A percentile compares a stretch with the other conserved stretches of the same genome.
Evolutionary conservation across 139 green algal genomes (phyloP).

Genomic region (Auxenochlorella pyrenoidosa): DNA sequence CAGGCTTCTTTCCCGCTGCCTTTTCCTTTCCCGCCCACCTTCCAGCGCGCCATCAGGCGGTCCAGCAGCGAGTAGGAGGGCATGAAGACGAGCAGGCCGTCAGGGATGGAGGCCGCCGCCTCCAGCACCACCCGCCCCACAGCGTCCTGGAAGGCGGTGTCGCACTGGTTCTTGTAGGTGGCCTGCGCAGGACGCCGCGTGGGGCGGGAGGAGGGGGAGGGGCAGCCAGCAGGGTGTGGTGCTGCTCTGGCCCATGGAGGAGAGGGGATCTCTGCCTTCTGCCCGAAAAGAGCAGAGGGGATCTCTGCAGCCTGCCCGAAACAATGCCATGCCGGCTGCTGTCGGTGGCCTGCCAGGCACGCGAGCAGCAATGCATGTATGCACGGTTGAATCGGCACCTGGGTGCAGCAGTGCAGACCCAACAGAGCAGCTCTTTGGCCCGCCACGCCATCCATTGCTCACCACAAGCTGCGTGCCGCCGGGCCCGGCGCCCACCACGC

Average conservation of each 20-base stretch:
- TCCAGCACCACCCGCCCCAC: conserved; percentile 67
- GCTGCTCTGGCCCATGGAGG: background rate
- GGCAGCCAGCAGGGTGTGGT: background rate
- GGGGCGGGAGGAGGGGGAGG: too few species aligned
- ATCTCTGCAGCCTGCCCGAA: too few species aligned
- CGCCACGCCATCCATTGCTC: background rate
- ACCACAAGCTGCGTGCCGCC: conserved; percentile 21
- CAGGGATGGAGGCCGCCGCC: conserved; percentile 70
- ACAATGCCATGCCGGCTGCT: too few species aligned
- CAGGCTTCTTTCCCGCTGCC: too few species aligned
- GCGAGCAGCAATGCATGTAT: too few species aligned
- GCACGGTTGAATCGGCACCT: too few species aligned
- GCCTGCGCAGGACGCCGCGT: too few species aligned
- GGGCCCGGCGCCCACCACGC: conserved; percentile 25
- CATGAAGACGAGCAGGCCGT: conserved; percentile 95
- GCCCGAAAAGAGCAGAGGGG: too few species aligned
- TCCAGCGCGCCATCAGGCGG: conserved; percentile 76
- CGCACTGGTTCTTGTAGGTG: conserved; percentile 62
- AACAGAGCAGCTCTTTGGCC: too few species aligned
- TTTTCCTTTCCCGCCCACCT: conserved; percentile 71
- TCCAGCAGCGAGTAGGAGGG: conserved; percentile 90
- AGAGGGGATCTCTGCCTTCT: too few species aligned
- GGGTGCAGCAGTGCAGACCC: too few species aligned
- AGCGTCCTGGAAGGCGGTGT: conserved; percentile 65
- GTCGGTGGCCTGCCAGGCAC: too few species aligned